phyloP scores from a whole-genome alignment of 148 eudicot genomes.

The Fagopyrum tataricum region DNA sequence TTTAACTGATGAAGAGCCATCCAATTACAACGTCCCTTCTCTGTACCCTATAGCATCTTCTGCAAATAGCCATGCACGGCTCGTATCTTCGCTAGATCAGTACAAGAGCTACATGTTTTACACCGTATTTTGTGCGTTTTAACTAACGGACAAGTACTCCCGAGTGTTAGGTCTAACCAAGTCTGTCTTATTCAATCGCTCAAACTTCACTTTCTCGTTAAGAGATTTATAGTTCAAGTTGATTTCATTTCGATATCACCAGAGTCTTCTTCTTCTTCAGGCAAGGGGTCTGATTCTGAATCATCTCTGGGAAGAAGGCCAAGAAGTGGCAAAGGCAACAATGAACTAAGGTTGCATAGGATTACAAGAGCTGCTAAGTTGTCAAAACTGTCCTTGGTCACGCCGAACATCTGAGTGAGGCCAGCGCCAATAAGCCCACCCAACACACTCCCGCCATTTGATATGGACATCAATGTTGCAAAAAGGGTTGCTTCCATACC shows the following conservation, averaged over 20 bases:
- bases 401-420: conserved; percentile 76
- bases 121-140: background rate
- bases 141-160: background rate
- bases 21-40: conserved; percentile 1
- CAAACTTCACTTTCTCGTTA: background rate
- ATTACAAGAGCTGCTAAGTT: conserved; percentile 68
- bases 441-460: conserved; percentile 80
- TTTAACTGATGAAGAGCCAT: background rate
- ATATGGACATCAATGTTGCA: conserved; percentile 96
- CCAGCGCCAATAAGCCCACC: conserved; percentile 94
- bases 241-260: conserved; percentile 69
- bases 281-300: conserved; percentile 26
- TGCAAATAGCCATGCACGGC: background rate
- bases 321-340: conserved; percentile 83
- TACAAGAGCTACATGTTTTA: background rate
- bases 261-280: conserved; percentile 22
- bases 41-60: background rate
- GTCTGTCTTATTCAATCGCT: background rate
- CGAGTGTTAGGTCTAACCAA: background rate
- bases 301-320: conserved; percentile 67
- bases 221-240: conserved; percentile 24
- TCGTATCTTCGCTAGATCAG: background rate
- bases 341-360: conserved; percentile 85
- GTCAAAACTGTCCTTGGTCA: conserved; percentile 73
- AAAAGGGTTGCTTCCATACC: conserved; percentile 99